Base-by-base conservation (phyloP, 352 stramenopile species). In the Elongisporangium undulatum region DNA sequence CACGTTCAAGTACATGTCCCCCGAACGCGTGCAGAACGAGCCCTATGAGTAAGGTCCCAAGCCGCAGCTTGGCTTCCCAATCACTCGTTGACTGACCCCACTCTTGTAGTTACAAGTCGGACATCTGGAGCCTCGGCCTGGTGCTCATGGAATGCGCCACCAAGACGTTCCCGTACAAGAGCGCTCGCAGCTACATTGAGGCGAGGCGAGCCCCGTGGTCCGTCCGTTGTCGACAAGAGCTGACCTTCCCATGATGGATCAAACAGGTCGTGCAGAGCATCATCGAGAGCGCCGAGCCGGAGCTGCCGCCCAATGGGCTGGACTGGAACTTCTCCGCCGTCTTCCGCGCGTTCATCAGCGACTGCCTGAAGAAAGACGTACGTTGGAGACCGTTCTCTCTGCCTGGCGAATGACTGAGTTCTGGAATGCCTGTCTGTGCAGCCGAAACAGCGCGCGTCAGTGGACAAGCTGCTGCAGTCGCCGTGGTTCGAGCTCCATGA, bases 1-100 rank as follows among this genome's bases (percentile, higher is more conserved):
- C 21, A 98, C 92, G 21, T 85, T 95, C 59, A 91, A 89, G 59
- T 98, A 97, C 72, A 98, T 98, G 92, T 90, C 85, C 6, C 92
- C 92, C 16, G 92, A 98, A 69, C 81, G 94, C 49, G 95, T 98
- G 7, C 75, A 88, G 62, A 90, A 90, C 64, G 62, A 88, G 51
- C 78, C 75, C 1, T 92, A 92, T 64, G 72, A 90, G 79, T 89
- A 66, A 41, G 23, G 74, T 73, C 16, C 16, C 24, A 10, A 13
- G 22, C 2, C 41, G 39, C 21, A 6, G 51, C 21, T 53, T 15
- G 20, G 19, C 15, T 48, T 9, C 15, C 21, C n/a, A n/a, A 29
- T 60, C 20, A 22, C 19, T 56, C n/a, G 21, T 2, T 53, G n/a
- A 20, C 49, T 53, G 34, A 52, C 26, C 39, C 39, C 62, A 51